Percentiles rank a stretch among this genome's conserved stretches.
phyloP scores from a whole-genome alignment of 257 asterid species.

The Fraxinus pennsylvanica region DNA sequence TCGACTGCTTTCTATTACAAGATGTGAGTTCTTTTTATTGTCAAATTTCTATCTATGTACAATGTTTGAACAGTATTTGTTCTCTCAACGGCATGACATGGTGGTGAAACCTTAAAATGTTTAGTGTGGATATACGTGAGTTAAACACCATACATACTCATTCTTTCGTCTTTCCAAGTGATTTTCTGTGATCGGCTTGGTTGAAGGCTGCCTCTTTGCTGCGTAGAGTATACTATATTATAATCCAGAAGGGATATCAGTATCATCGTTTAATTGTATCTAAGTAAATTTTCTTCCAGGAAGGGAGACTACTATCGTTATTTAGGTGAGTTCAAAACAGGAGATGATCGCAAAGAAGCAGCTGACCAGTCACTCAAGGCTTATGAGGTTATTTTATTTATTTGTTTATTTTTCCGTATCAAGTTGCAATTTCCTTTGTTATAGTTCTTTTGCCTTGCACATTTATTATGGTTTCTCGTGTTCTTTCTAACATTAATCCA shows the following conservation, averaged over 20 bases:
- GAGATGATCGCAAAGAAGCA: constrained; percentile 54
- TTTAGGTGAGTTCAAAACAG: constrained; percentile 56
- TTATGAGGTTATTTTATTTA: constrained; percentile 42
- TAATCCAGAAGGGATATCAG: neutral
- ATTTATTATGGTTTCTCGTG: neutral
- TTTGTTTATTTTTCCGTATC: neutral
- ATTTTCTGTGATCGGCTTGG: too few species aligned
- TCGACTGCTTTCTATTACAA: constrained; percentile 76
- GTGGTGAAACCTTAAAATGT: too few species aligned
- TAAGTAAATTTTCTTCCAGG: constrained; percentile 32
- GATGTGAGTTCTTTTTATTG: constrained; percentile 50
- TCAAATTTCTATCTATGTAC: neutral
- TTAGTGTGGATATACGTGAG: neutral
- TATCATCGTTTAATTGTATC: too few species aligned
- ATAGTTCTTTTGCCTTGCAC: neutral
- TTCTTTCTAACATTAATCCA: neutral
- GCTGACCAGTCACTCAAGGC: constrained; percentile 65
- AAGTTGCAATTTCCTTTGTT: neutral
- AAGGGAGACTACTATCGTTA: constrained; percentile 67
- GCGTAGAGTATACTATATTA: too few species aligned
- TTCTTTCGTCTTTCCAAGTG: neutral
- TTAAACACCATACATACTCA: neutral
- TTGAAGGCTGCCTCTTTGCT: too few species aligned
- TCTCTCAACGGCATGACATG: too few species aligned
- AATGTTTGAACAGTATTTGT: neutral